Conservation (phyloP, 2,329 filamentous ascomycete species). For the Claviceps citrina region DNA sequence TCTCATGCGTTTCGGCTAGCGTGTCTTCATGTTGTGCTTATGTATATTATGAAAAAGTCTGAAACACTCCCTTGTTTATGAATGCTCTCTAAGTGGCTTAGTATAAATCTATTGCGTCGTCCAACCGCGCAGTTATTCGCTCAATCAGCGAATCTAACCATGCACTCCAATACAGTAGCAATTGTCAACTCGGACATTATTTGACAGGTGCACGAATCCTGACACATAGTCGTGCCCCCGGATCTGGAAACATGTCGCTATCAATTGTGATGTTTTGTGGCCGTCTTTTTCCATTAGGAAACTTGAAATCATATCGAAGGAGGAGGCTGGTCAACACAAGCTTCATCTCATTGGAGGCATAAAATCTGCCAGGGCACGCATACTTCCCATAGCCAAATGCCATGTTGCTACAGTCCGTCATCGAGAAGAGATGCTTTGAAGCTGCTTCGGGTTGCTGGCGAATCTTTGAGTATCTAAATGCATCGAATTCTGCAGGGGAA, state of each 20-base stretch:
- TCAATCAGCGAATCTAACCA: too few species aligned
- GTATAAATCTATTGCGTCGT: too few species aligned
- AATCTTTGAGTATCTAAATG: slow-evolving; percentile 27
- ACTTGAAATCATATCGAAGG: slow-evolving; percentile 32
- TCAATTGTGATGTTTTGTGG: background rate
- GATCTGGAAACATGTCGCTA: slow-evolving; percentile 1
- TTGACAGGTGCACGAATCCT: background rate
- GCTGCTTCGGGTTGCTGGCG: slow-evolving; percentile 19
- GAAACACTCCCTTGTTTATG: too few species aligned
- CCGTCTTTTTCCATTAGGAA: background rate
- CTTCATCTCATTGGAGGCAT: slow-evolving; percentile 35
- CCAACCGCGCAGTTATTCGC: too few species aligned
- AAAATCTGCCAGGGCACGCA: slow-evolving; percentile 24
- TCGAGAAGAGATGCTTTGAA: slow-evolving; percentile 26
- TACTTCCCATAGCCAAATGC: slow-evolving; percentile 37
- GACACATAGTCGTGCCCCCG: background rate
- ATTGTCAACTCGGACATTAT: too few species aligned
- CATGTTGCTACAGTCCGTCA: slow-evolving; percentile 30
- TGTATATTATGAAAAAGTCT: too few species aligned
- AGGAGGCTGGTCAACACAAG: slow-evolving; percentile 31
- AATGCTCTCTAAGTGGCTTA: too few species aligned
- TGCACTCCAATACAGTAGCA: too few species aligned
- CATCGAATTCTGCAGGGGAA: slow-evolving; percentile 23
- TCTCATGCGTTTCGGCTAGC: too few species aligned
- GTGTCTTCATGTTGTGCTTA: too few species aligned